Conservation (phyloP, 1,284 basidiomycete species). For the Serendipita sp. region DNA sequence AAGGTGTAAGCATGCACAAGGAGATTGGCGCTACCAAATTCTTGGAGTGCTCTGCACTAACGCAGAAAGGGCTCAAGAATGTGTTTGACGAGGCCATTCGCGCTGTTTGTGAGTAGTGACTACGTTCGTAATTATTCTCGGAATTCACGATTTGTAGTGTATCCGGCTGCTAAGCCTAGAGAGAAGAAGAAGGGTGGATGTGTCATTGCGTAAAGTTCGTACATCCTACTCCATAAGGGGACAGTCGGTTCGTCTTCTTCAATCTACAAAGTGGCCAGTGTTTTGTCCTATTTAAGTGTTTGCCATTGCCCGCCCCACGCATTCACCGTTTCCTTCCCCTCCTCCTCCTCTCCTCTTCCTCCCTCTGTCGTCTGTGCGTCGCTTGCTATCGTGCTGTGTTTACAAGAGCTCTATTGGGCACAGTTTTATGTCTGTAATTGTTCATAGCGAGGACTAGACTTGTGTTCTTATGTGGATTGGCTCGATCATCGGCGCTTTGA, state of each 20-base stretch:
- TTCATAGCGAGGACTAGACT: background rate
- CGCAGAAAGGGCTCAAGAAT: constrained; percentile 93
- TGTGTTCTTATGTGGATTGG: background rate
- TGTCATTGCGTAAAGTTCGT: constrained; percentile 45
- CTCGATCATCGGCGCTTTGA: too few species aligned
- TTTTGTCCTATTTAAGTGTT: background rate
- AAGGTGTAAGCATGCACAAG: constrained; percentile 82
- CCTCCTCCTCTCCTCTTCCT: background rate
- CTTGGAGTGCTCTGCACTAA: constrained; percentile 92
- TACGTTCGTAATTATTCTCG: constrained; percentile 11
- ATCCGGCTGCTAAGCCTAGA: constrained; percentile 52
- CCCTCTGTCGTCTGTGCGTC: background rate
- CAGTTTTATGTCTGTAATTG: background rate
- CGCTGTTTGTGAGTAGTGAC: constrained; percentile 59
- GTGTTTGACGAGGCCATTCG: constrained; percentile 96
- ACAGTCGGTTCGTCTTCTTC: background rate
- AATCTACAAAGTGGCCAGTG: background rate
- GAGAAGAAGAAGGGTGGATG: constrained; percentile 35
- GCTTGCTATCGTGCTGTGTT: background rate
- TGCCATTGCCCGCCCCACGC: background rate
- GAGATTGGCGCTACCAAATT: constrained; percentile 96
- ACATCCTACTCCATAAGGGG: background rate
- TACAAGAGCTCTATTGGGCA: background rate
- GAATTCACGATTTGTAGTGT: constrained; percentile 36
- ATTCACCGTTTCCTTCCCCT: background rate